Conservation (phyloP, 352 stramenopile species). For the Globisporangium yorkense region DNA sequence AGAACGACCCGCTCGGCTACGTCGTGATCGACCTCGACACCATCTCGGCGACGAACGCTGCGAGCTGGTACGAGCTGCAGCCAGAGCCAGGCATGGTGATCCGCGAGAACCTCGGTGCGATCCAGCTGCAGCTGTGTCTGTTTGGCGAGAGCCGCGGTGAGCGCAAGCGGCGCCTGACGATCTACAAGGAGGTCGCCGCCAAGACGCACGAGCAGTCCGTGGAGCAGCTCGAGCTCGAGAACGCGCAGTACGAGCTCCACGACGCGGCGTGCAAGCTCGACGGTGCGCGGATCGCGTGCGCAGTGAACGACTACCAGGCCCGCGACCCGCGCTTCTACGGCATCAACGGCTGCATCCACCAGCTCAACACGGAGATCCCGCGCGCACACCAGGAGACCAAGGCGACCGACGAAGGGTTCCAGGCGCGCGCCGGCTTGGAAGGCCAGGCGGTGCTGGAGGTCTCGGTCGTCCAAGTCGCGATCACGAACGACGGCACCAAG, state of each 20-base stretch:
- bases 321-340: slow-evolving; percentile 71
- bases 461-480: slow-evolving; percentile 29
- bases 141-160: slow-evolving; percentile 61
- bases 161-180: slow-evolving; percentile 35
- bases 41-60: slow-evolving; percentile 41
- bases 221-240: slow-evolving; percentile 63
- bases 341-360: slow-evolving; percentile 74
- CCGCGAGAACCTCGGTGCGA: slow-evolving; percentile 38
- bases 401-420: slow-evolving; percentile 55
- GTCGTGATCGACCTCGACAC: slow-evolving; percentile 41
- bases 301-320: slow-evolving; percentile 51
- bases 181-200: slow-evolving; percentile 42
- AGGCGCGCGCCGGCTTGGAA: slow-evolving; percentile 44
- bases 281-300: slow-evolving; percentile 57
- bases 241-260: slow-evolving; percentile 53
- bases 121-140: slow-evolving; percentile 47
- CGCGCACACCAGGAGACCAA: slow-evolving; percentile 47
- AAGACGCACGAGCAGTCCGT: slow-evolving; percentile 58
- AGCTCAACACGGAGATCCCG: slow-evolving; percentile 53
- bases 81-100: slow-evolving; percentile 38
- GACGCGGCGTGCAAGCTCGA: slow-evolving; percentile 67
- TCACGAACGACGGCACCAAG: slow-evolving; percentile 21
- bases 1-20: slow-evolving; percentile 48
- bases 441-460: slow-evolving; percentile 57
- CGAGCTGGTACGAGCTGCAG: slow-evolving; percentile 43